phyloP scores from a whole-genome alignment of 768 basidiomycete genomes.

The Pulveroboletus sp. region DNA sequence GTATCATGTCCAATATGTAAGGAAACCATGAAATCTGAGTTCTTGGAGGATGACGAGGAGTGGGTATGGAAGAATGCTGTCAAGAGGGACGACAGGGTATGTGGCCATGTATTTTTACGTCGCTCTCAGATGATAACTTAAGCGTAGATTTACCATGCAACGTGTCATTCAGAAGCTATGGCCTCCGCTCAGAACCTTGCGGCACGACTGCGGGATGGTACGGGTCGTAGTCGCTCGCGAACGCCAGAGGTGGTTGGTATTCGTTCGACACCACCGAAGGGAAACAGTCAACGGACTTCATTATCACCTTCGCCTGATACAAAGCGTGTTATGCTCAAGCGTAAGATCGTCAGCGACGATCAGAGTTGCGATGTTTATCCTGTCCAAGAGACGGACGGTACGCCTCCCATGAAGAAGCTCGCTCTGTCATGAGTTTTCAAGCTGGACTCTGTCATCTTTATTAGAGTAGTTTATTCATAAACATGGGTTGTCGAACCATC shows the following conservation, averaged over 20 bases:
- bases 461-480: constrained; percentile 32
- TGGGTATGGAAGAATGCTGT: constrained; percentile 97
- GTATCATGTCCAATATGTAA: constrained; percentile 96
- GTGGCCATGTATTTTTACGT: constrained; percentile 22
- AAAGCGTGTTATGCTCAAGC: constrained; percentile 59
- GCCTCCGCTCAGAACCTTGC: constrained; percentile 61
- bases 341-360: constrained; percentile 64
- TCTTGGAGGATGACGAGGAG: constrained; percentile 92
- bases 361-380: constrained; percentile 29
- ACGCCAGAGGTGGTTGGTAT: constrained; percentile 57
- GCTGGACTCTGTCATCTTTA: constrained; percentile 21
- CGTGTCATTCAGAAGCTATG: constrained; percentile 82
- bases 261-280: constrained; percentile 37
- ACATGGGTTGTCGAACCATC: constrained; percentile 19
- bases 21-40: constrained; percentile 87
- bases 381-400: constrained; percentile 38
- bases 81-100: constrained; percentile 74
- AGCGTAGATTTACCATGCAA: constrained; percentile 84
- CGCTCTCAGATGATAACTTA: constrained; percentile 2
- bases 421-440: constrained; percentile 41
- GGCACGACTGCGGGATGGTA: constrained; percentile 61
- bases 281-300: constrained; percentile 32
- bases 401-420: constrained; percentile 66
- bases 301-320: constrained; percentile 50
- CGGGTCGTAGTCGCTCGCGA: constrained; percentile 61